Evolutionary conservation across 1,284 basidiomycete species (phyloP), one percentile per base, ranked within the genome.

Genomic region (Papiliotrema fonsecae): DNA sequence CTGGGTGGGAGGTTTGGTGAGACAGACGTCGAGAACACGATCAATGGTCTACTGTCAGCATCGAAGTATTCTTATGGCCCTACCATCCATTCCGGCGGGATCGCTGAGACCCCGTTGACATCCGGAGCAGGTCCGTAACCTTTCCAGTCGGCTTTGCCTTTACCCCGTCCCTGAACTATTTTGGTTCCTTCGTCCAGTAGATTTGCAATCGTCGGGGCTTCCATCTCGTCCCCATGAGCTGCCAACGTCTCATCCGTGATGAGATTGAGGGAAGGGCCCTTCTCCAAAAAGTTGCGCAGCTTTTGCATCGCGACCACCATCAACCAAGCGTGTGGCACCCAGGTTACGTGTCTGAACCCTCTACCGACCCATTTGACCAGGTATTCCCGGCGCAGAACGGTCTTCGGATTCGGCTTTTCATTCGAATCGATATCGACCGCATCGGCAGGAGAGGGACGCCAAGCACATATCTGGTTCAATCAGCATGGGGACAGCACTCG

Each of bases 301-400:
- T 84, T 87, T 14, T 67, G 64, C 4, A 72, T 64, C 42, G 82
- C 76, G 9, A 80, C 82, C 3, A 85, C 81, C 26, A 83, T 74
- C 1, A 96, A 76, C 88, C 88, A 96, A 74, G 86, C 83, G 64
- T 94, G 91, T 18, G 90, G 86, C 1, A 93, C 88, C 91, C 91
- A 94, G 57, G 83, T 61, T 16, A 67, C 76, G 49, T 88, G 82
- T 44, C 85, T 76, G 70, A 86, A 92, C 54, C 88, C 85, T 50
- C 86, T 75, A 50, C 78, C 81, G 5, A 75, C 70, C 86, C 88
- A 96, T 67, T 96, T 96, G 50, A 94, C 82, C 9, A 96, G 81
- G 64, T 96, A 94, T 70, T 93, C 88, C 49, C 90, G 77, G 19
- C 87, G 86, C 13, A 91, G 77, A 38, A 75, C 63, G 26, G 76